Conservation (phyloP, 1,284 basidiomycete species). For the Tylopilus sp. region DNA sequence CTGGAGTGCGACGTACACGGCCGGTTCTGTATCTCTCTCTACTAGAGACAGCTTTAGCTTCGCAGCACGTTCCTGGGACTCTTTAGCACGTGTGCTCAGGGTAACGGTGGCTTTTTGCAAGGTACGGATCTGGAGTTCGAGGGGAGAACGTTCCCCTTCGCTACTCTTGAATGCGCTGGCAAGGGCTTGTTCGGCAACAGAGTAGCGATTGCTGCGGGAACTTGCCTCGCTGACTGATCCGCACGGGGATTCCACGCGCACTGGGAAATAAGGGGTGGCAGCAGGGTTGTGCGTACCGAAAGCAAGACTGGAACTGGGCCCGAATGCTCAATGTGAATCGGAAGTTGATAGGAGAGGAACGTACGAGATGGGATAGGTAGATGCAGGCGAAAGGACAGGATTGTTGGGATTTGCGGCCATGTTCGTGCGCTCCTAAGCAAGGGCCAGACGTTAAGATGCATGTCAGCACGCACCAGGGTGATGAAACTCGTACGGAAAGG, state of each 20-base stretch:
- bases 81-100: slow-evolving; percentile 43
- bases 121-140: slow-evolving; percentile 44
- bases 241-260: slow-evolving; percentile 17
- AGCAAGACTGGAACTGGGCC: slow-evolving; percentile 23
- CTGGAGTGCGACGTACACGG: slow-evolving; percentile 36
- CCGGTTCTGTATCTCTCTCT: slow-evolving; percentile 36
- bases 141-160: slow-evolving; percentile 30
- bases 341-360: slow-evolving; percentile 12
- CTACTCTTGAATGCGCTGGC: slow-evolving; percentile 32
- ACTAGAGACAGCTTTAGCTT: slow-evolving; percentile 40
- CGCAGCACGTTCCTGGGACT: slow-evolving; percentile 40
- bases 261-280: slow-evolving; percentile 3
- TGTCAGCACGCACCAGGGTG: neutral
- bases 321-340: slow-evolving; percentile 16
- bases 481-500: slow-evolving; percentile 15
- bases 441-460: neutral
- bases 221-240: slow-evolving; percentile 22
- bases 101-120: slow-evolving; percentile 41
- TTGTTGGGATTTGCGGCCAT: slow-evolving; percentile 4
- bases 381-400: slow-evolving; percentile 3
- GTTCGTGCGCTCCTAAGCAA: slow-evolving; percentile 24
- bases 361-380: slow-evolving; percentile 12
- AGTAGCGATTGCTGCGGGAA: slow-evolving; percentile 36
- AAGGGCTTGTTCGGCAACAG: slow-evolving; percentile 39
- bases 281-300: slow-evolving; percentile 29